phyloP scores from a whole-genome alignment of 192 early-diverging fungal genomes.

The Phycomyces nitens region DNA sequence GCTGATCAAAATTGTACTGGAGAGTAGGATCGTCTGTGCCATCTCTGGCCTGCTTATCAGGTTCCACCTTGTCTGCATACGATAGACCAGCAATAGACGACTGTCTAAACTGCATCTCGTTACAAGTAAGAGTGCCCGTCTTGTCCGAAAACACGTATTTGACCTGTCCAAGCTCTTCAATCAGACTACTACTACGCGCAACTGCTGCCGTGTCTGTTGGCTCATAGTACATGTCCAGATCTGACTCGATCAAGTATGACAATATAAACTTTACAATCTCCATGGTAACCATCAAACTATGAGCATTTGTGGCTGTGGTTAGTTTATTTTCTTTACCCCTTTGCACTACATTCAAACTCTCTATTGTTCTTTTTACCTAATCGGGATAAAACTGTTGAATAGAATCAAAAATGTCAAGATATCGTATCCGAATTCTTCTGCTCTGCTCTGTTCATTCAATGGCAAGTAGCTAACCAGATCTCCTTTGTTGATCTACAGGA shows the following conservation, averaged over 20 bases:
- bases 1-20: slow-evolving; percentile 59
- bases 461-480: slow-evolving; percentile 43
- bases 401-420: slow-evolving; percentile 97
- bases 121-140: slow-evolving; percentile 28
- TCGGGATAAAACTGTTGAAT: slow-evolving; percentile 98
- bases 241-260: slow-evolving; percentile 83
- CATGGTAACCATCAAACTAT: slow-evolving; percentile 95
- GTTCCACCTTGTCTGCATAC: slow-evolving; percentile 88
- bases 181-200: slow-evolving; percentile 85
- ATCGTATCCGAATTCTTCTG: slow-evolving; percentile 73
- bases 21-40: slow-evolving; percentile 62
- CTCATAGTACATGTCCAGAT: slow-evolving; percentile 97
- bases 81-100: slow-evolving; percentile 90
- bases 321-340: neutral
- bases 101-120: slow-evolving; percentile 77
- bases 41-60: slow-evolving; percentile 78
- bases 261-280: slow-evolving; percentile 95
- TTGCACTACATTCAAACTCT: too few species aligned
- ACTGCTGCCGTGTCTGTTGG: slow-evolving; percentile 90
- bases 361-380: slow-evolving; percentile 56
- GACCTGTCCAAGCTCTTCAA: slow-evolving; percentile 91
- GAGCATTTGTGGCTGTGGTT: neutral
- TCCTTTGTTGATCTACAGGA: slow-evolving; percentile 38
- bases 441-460: slow-evolving; percentile 20
- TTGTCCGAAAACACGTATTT: slow-evolving; percentile 68